These are phyloP conservation scores for Fusarium hainanense DNA, from an alignment of 2,329 filamentous ascomycete species.

Conservation along the genomic window DNA sequence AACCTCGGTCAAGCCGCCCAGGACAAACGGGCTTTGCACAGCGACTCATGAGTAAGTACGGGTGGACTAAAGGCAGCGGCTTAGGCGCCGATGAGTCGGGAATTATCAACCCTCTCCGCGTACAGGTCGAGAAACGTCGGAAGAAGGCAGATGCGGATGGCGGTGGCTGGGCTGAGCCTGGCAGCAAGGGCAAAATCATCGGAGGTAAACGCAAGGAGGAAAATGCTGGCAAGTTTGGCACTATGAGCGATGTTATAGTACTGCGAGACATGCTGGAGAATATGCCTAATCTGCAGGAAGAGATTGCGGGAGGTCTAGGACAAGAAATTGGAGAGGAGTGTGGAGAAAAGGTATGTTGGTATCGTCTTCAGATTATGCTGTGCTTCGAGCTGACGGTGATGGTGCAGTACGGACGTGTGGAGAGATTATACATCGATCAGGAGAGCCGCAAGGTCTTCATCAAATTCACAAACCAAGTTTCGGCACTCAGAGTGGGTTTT, in stretches of 20 bases:
- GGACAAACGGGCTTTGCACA: conserved; percentile 88
- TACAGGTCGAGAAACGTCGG: conserved; percentile 87
- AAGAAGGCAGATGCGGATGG: conserved; percentile 82
- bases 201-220: conserved; percentile 72
- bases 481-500: conserved; percentile 79
- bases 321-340: conserved; percentile 98
- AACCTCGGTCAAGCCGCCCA: conserved; percentile 71
- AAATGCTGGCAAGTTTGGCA: conserved; percentile 66
- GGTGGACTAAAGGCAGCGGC: conserved; percentile 89
- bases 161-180: conserved; percentile 78
- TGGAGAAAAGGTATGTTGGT: conserved; percentile 71
- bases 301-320: conserved; percentile 79
- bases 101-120: conserved; percentile 84
- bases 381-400: conserved; percentile 22
- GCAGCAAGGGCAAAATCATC: conserved; percentile 80
- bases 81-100: conserved; percentile 85
- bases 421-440: conserved; percentile 80
- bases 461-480: conserved; percentile 88
- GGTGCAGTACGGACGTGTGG: conserved; percentile 80
- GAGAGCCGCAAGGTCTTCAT: conserved; percentile 81
- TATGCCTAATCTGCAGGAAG: conserved; percentile 78
- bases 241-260: conserved; percentile 85
- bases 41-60: conserved; percentile 91
- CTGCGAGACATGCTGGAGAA: conserved; percentile 87
- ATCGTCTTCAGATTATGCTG: neutral